These are phyloP conservation scores for Alternaria sp. DNA, from an alignment of 2,329 filamentous ascomycete genomes.

Conservation along the genomic window DNA sequence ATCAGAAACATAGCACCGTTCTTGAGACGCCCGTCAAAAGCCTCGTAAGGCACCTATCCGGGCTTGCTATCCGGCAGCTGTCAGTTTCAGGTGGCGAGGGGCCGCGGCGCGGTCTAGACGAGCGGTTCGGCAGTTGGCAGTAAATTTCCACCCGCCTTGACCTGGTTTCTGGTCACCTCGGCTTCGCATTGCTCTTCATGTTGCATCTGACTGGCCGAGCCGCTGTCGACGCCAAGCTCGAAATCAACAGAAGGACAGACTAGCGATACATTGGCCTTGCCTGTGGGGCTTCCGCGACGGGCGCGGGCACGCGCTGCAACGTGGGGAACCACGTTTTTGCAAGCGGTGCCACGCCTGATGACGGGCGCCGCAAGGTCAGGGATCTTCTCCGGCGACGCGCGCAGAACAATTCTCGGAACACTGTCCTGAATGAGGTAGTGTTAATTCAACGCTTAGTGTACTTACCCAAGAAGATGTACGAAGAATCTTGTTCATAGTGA, in stretches of 20 bases:
- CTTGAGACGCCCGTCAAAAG: conserved; percentile 21
- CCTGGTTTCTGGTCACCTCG: conserved; percentile 22
- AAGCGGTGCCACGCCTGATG: conserved; percentile 28
- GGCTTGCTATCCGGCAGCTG: conserved; percentile 18
- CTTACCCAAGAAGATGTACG: not conserved
- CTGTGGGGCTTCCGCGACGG: conserved; percentile 34
- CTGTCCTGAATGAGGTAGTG: conserved; percentile 6
- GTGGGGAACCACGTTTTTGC: conserved; percentile 43
- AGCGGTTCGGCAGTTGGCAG: conserved; percentile 30
- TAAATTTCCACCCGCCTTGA: conserved; percentile 13
- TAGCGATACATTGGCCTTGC: conserved; percentile 31
- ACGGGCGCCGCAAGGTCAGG: conserved; percentile 22
- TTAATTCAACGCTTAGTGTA: conserved; percentile 8
- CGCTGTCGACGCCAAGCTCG: conserved; percentile 19
- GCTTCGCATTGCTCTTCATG: conserved; percentile 8
- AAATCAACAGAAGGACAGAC: conserved; percentile 19
- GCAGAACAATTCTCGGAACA: conserved; percentile 15
- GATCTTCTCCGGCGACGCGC: conserved; percentile 10
- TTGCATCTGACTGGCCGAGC: conserved; percentile 13
- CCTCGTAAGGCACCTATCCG: conserved; percentile 26
- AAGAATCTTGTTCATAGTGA: conserved; percentile 3
- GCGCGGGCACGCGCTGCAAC: conserved; percentile 35
- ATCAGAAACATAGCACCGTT: conserved; percentile 16
- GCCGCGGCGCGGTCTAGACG: conserved; percentile 26
- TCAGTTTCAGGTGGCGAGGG: conserved; percentile 17